Evolutionary conservation across 495 filamentous ascomycete species (phyloP), one percentile per base, ranked within the genome.

Genomic region (Umbilicaria muhlenbergii): DNA sequence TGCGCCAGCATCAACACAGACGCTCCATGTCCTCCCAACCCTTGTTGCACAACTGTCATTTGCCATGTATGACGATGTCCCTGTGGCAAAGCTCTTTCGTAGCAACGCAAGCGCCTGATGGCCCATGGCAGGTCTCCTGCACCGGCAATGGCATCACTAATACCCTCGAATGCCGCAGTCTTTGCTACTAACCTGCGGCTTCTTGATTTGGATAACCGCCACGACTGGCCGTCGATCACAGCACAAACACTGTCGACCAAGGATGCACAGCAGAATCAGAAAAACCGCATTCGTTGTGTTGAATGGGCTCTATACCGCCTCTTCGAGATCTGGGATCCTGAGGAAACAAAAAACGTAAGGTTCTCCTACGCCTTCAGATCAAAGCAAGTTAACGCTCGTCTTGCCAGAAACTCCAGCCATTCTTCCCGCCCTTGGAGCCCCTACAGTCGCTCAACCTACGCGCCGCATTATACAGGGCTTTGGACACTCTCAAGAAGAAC

Each of bases 381-480:
- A 17, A 19, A 55, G 34, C 15, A 5, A 33, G 10, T 37, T 11
- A 11, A 32, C 5, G 8, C 14, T 28, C 32, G 37, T 34, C 17
- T 35, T 37, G 42, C 37, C 51, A 89, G 78, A 93, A 91, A 72
- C 70, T 93, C 11, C 81, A 78, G 34, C 83, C 86, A 0, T 92
- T 89, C 67, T 93, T 86, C 58, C 87, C 87, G 33, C 82, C 87
- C 7, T 68, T 83, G 50, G 84, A 89, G 55, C 81, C 85, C 16
- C 70, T 93, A 32, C 86, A 91, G 54, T 92, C 86, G 5, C 68
- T 89, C 51, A 93, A 93, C 55, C 75, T 94, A 11, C 83, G 87
- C 46, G 77, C 83, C 16, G 86, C 86, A 17, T 64, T 93, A n/a
- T 85, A 84, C 49, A 70, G 83, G 49, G 70, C 69, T 38, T 67